Conservation (phyloP, 202 grass and related monocot species). For the Dendrocalamus latiflorus region DNA sequence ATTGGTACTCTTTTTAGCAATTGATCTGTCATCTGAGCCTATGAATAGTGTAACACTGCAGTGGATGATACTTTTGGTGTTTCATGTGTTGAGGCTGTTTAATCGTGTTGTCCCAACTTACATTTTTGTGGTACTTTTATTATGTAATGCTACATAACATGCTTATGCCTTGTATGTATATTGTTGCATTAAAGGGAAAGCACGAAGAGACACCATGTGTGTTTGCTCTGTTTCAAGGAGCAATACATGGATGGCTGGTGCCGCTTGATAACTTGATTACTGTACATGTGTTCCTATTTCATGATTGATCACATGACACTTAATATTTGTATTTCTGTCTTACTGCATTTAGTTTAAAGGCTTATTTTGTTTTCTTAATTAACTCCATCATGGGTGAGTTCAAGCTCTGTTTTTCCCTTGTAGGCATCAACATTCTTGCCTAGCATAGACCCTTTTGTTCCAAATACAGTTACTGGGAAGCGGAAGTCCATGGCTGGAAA, state of each 20-base stretch:
- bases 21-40: neutral
- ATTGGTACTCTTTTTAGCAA: too few species aligned
- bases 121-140: neutral
- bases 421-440: constrained; percentile 73
- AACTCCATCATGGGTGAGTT: neutral
- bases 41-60: neutral
- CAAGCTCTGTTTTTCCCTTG: neutral
- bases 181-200: neutral
- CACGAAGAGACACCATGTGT: neutral
- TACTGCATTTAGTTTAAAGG: neutral
- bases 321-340: neutral
- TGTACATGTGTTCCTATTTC: neutral
- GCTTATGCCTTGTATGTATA: constrained; percentile 1
- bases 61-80: neutral
- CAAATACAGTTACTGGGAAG: constrained; percentile 53
- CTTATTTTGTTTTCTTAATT: constrained; percentile 7
- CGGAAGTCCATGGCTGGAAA: constrained; percentile 46
- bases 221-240: neutral
- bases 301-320: neutral
- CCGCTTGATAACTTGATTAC: neutral
- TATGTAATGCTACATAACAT: neutral
- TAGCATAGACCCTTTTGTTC: constrained; percentile 43
- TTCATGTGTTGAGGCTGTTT: neutral
- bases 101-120: neutral
- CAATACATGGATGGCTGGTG: neutral